Base-by-base conservation (phyloP, 805 yeast species). In the Ogataea corticis region DNA sequence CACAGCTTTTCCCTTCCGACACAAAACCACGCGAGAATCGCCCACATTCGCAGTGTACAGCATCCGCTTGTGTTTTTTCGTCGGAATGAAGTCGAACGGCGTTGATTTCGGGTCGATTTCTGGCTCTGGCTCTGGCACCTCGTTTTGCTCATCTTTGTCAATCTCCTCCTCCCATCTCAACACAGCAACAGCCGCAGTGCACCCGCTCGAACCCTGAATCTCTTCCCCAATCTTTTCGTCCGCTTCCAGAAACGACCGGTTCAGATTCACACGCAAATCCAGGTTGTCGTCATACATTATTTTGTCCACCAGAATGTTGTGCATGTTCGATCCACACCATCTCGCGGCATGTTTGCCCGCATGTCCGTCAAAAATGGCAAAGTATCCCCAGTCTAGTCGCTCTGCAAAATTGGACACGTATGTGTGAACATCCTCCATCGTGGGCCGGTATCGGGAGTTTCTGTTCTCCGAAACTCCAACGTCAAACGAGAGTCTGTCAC, bases 351-450 rank as follows among this genome's bases (percentile, higher is more conserved):
- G 88, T 44, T 82, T 82, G 17, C 99, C 99, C 2, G 98, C 98
- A 68, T 92, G 99, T 10, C 99, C 99, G 66, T 92, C 99, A 67
- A 90, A 92, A 1, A 92, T 77, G 14, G 95, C 98, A 75, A 92
- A 90, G 62, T 87, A 92, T 2, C 97, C 98, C 85, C 96, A 86
- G 63, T 90, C 97, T 25, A 85, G 70, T 46, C 89, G 66, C 55
- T 88, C 96, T n/a, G 91, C 94, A 70, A 87, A 91, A 69, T 91
- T 90, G 54, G 94, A 90, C 32, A 90, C 89, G 57, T 86, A 88
- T 0, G 95, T 87, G 64, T 92, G 98, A 7, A 92, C 94, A 64
- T 92, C 99, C 63, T 92, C 99, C 99, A 92, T 92, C 23, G 90
- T 80, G 41, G 85, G 80, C 46, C 99, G 75, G 62, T 82, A 91